Evolutionary conservation across 129 eudicot genomes (phyloP), one percentile per base, ranked within the genome.

Genomic region (Arctium lappa): DNA sequence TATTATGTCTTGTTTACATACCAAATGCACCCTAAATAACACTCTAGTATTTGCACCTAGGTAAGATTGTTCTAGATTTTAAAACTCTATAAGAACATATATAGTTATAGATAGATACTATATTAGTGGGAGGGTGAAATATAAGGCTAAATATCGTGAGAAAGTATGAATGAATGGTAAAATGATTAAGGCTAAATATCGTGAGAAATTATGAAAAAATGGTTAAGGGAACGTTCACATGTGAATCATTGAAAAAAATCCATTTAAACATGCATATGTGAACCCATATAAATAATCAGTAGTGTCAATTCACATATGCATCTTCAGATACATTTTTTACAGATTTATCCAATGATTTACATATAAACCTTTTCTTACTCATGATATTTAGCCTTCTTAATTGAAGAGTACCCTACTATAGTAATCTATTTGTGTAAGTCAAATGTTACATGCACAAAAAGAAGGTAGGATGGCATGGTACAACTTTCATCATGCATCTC

Each of bases 401-500:
- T n/a, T 60, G 29, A 60, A 60, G 1, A 7, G 0, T 60, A 60
- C 68, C 27, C 56, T 46, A 10, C 56, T 10, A 10, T 46, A 8
- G 8, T 42, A 8, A 42, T 7, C 6, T 33, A 33, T 44, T 44
- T 44, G 50, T 44, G 50, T 11, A 44, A 44, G 50, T 44, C 50
- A 44, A 44, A 44, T 46, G 29, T 60, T n/a, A 60, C 29, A 60
- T 60, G 33, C 33, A 66, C 33, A 29, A 66, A 66, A 66, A 18
- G 32, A 2, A 66, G 8, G 33, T 27, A 66, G 71, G 32, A 63
- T n/a, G 70, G 12, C 71, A 66, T 66, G 71, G 71, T 66, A 27
- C 13, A 11, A 60, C 8, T 39, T 63, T 40, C 69, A 79, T 79
- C 44, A 79, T 79, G 74, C 75, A 79, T 7, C 48, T 66, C 81